Evolutionary conservation across 78 protist genomes (phyloP), one percentile per base, ranked within the genome.

Genomic region (Chrysochromulina parva): DNA sequence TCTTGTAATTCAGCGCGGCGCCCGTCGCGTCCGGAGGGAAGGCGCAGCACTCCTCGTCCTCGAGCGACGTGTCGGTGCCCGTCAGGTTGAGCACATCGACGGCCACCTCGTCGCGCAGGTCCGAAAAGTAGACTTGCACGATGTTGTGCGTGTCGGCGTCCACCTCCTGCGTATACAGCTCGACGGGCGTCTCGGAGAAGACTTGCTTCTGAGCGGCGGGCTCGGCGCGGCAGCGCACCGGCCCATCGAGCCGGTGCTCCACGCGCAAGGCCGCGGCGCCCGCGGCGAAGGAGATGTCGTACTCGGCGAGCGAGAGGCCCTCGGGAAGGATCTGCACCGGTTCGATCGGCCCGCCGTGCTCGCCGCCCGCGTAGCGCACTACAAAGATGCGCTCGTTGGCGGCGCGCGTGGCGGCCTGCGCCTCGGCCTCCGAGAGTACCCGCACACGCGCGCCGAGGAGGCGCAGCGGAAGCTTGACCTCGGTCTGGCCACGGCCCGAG

Each of bases 231-330:
- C 82, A 74, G 24, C 11, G 2, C 24, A 74, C 82, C 28, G 82
- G 82, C 55, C 82, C 82, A 0, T 74, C 82, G 16, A 55, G 11
- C 28, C 57, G 13, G 82, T 74, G 82, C 57, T 74, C 82, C 24
- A 74, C 82, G 24, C 82, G 82, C 53, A 74, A 9, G 26, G 82
- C 82, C 28, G 82, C 1, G 28, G 11, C 82, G 50, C 82, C 82
- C 14, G 82, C 53, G 82, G 82, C 82, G 55, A 74, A 74, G 50
- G 57, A 48, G 53, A 74, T 74, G n/a, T 74, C 82, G 82, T 74
- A 74, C 50, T 74, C 82, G 28, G 82, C 82, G 55, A 74, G 82
- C 28, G 82, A 74, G 53, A 74, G 54, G 0, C 82, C 82, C 55
- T 28, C 82, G 50, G 82, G 82, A 53, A 48, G 19, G 19, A 74